phyloP scores from a whole-genome alignment of 179 eudicot genomes.

The Corrigiola litoralis region DNA sequence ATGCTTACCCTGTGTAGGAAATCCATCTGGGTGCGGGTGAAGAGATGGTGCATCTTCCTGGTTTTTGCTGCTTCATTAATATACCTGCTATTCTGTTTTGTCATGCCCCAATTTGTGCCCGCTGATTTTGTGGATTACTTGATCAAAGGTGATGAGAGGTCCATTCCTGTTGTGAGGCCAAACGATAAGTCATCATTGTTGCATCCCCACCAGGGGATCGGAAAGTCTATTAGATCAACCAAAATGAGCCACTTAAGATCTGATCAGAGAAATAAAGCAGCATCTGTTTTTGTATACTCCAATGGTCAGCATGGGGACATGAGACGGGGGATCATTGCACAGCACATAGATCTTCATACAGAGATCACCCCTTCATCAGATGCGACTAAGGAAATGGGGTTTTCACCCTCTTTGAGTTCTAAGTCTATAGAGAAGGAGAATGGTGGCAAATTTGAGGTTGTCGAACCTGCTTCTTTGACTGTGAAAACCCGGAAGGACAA shows the following conservation, averaged over 20 bases:
- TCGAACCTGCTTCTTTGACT: constrained; percentile 41
- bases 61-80: constrained; percentile 28
- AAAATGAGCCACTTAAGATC: constrained; percentile 26
- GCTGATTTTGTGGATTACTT: constrained; percentile 28
- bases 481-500: constrained; percentile 61
- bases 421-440: constrained; percentile 24
- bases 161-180: constrained; percentile 24
- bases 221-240: constrained; percentile 18
- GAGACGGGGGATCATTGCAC: constrained; percentile 14
- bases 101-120: constrained; percentile 27
- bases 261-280: constrained; percentile 21
- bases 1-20: constrained; percentile 47
- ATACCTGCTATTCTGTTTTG: constrained; percentile 29
- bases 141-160: constrained; percentile 27
- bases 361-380: constrained; percentile 7
- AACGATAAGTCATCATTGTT: constrained; percentile 22
- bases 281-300: constrained; percentile 12
- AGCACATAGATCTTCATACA: constrained; percentile 19
- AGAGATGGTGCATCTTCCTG: constrained; percentile 31
- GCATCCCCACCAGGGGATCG: constrained; percentile 22
- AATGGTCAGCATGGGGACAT: constrained; percentile 20
- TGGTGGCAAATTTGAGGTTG: constrained; percentile 25
- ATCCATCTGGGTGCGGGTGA: constrained; percentile 46
- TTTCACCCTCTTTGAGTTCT: constrained; percentile 4
- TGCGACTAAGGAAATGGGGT: constrained; percentile 11